Evolutionary conservation across 2,329 filamentous ascomycete genomes (phyloP), one percentile per base, ranked within the genome.

Genomic region (Tothia fuscella): DNA sequence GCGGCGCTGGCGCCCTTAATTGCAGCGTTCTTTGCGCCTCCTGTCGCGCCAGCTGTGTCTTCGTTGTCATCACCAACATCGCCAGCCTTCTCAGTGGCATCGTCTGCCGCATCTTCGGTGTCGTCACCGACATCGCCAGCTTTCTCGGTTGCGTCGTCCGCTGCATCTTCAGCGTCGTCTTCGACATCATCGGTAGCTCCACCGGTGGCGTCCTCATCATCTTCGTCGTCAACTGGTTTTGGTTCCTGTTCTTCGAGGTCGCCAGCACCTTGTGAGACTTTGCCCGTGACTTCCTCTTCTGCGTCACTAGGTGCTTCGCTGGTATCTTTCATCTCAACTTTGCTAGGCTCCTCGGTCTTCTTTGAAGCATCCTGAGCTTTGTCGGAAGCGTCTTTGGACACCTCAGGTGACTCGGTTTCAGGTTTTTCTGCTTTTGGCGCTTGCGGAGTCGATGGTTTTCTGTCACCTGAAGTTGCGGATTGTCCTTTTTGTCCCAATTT

Each of bases 211-310:
- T 58, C 56, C 6, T 64, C 58, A 29, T 58, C 57, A 28, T 65
- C 60, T 29, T 40, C 43, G 44, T 64, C 64, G 24, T 58, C 56
- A 17, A 44, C 28, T 19, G 43, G 43, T 10, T 45, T 16, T 28
- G 42, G 42, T 14, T 35, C 43, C 19, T 40, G 21, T 49, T 67
- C 56, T 47, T 66, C 56, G 38, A 69, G 60, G 21, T 66, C 58
- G 37, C 64, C 60, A 42, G 59, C 62, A 33, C 60, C 60, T 49
- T 68, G 58, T 41, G 64, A 65, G 31, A 69, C 65, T 53, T 69
- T 70, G 54, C 62, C 64, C 51, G 28, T 30, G 17, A 34, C 19
- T 14, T 44, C 29, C 29, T 25, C n/a, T 14, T 25, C 16, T 6
- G 19, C 35, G 17, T 29, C 41, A 24, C 21, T 17, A 28, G 14